A percentile compares a stretch with the other conserved stretches of the same genome.
Evolutionary conservation across 2,329 filamentous ascomycete genomes (phyloP).

Genomic region (Sporothrix globosa): DNA sequence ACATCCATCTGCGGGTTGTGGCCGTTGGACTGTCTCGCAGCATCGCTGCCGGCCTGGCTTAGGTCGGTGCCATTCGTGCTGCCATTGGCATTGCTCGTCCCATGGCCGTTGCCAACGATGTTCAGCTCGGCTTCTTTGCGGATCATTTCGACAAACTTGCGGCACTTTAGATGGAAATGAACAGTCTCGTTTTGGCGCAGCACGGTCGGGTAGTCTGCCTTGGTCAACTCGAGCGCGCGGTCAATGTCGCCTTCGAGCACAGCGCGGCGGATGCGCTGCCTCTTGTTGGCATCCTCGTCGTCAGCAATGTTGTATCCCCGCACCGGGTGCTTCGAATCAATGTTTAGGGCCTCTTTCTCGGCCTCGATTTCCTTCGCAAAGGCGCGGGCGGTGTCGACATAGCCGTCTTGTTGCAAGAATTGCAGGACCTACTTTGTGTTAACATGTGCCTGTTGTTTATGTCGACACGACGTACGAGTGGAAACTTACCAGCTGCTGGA

Average conservation of each 20-base stretch:
- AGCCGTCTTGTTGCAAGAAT: slow-evolving; percentile 92
- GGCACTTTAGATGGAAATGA: slow-evolving; percentile 83
- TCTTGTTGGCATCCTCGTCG: slow-evolving; percentile 81
- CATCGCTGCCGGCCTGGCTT: background rate
- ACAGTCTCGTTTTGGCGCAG: slow-evolving; percentile 80
- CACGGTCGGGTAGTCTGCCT: slow-evolving; percentile 77
- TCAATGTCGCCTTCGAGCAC: slow-evolving; percentile 94
- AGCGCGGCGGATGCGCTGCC: slow-evolving; percentile 84
- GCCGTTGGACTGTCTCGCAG: slow-evolving; percentile 21
- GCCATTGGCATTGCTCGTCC: background rate
- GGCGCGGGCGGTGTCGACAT: slow-evolving; percentile 86
- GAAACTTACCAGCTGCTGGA: slow-evolving; percentile 67
- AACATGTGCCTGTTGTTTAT: background rate
- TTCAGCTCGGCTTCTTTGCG: slow-evolving; percentile 69
- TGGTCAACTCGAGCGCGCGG: slow-evolving; percentile 79
- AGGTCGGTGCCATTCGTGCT: background rate
- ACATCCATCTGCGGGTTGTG: slow-evolving; percentile 58
- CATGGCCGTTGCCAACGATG: slow-evolving; percentile 48
- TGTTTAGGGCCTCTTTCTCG: slow-evolving; percentile 71
- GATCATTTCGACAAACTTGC: slow-evolving; percentile 96
- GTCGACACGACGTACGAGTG: no score
- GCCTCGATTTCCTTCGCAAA: slow-evolving; percentile 80
- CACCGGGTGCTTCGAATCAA: slow-evolving; percentile 57
- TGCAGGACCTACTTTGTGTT: slow-evolving; percentile 59
- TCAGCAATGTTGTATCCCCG: slow-evolving; percentile 70